Base-by-base conservation (phyloP, 192 early-diverging fungal genomes). In the Lobosporangium transversale region DNA sequence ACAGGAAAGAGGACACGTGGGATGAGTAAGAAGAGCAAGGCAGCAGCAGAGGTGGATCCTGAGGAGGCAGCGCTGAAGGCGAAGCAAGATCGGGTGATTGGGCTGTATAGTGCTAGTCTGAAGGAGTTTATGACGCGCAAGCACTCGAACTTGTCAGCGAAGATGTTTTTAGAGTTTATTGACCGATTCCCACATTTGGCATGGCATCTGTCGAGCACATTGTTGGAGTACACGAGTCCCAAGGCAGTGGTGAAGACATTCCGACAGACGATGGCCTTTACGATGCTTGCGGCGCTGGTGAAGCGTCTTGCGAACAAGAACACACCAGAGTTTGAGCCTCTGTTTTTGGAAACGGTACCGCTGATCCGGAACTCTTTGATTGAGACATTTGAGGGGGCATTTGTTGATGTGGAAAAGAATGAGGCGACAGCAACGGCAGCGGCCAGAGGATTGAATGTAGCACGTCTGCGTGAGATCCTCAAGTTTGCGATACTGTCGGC, bases 121-220 rank as follows among this genome's bases (percentile, higher is more conserved):
- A 75, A 62, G n/a, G 86, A 93, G 69, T 94, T 91, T 76, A 86
- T 94, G 88, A 84, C 89, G 45, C 86, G 85, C 64, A 91, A 91
- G 76, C 87, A 89, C 37, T 87, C 87, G 50, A 88, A 87, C 57
- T 56, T 96, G 58, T 84, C 88, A 53, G 76, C 87, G 18, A 85
- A 82, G 44, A 85, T 96, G 68, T 93, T 96, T 78, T 58, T 88
- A 24, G 81, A 83, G 11, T 80, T 91, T 23, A 65, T 89, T 54
- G 81, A 85, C n/a, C 81, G 87, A 27, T 87, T 86, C 60, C 86
- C 89, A 20, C 62, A 80, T 12, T 64, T 82, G 36, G 82, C 85
- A 32, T 94, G 89, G 90, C 78, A 80, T 64, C 70, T 94, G 3
- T 82, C 90, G 14, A 73, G 81, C 27, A 79, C 61, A 14, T 66